Evolutionary conservation across 1,284 basidiomycete genomes (phyloP).

Genomic region (Bondarzewia mesenterica): DNA sequence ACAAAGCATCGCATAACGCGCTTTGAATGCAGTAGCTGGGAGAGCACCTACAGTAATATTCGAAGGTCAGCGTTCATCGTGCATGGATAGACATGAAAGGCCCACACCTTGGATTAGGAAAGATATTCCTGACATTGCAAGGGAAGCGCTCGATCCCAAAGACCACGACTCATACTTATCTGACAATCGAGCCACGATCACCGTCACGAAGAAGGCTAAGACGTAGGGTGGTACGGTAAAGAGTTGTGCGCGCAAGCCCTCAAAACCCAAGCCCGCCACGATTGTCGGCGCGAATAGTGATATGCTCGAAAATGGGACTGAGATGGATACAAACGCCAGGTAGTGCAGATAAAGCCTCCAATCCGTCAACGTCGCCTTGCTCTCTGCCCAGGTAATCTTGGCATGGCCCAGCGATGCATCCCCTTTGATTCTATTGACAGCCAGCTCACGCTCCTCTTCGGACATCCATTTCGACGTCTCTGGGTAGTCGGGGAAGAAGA

Average conservation of each 20-base stretch:
- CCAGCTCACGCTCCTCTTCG: slow-evolving; percentile 22
- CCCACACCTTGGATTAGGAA: slow-evolving; percentile 14
- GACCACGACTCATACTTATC: slow-evolving; percentile 15
- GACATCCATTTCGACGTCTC: slow-evolving; percentile 33
- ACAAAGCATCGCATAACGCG: slow-evolving; percentile 28
- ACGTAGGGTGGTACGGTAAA: slow-evolving; percentile 49
- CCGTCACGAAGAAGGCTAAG: slow-evolving; percentile 27
- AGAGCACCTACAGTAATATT: slow-evolving; percentile 16
- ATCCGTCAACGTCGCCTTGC: slow-evolving; percentile 20
- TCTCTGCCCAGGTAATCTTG: slow-evolving; percentile 21
- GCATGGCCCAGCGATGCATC: slow-evolving; percentile 21
- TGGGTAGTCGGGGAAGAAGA: slow-evolving; percentile 36
- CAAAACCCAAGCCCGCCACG: slow-evolving; percentile 34
- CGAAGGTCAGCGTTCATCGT: too few relatives aligned
- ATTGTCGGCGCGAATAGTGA: slow-evolving; percentile 31
- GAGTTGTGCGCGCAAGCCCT: slow-evolving; percentile 40
- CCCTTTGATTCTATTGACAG: slow-evolving; percentile 18
- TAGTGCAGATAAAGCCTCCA: slow-evolving; percentile 25
- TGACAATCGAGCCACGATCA: slow-evolving; percentile 15
- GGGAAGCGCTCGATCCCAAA: slow-evolving; percentile 10
- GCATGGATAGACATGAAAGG: slow-evolving; percentile 5
- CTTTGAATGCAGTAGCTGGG: slow-evolving; percentile 21
- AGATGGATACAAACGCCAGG: slow-evolving; percentile 24
- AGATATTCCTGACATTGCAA: slow-evolving; percentile 12
- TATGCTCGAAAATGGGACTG: slow-evolving; percentile 26